Base-by-base conservation (phyloP, 2,329 filamentous ascomycete species). In the Penicillium sp. region DNA sequence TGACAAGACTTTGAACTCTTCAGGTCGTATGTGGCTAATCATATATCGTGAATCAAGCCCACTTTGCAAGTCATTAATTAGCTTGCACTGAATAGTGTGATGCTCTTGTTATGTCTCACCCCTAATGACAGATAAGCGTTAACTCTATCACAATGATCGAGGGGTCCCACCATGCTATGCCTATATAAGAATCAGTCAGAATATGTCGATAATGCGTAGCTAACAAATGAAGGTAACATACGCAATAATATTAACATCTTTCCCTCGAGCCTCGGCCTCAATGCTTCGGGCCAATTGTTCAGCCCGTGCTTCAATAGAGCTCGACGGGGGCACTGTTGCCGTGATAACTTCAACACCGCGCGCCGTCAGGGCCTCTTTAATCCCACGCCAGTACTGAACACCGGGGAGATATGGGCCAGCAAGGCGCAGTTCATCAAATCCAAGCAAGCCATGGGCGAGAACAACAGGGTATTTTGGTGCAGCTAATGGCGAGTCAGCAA, bases 1-100 rank as follows among this genome's bases (percentile, higher is more conserved):
- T 0, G 80, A 83, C 33, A 89, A 75, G 52, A 95, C 86, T 63
- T 87, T 88, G 56, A 95, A 87, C 44, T 83, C 79, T 3, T 71
- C 69, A 9, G 79, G 79, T 43, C 74, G 72, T 21, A 83, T 66
- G 37, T 69, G 73, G 52, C 77, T 81, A 57, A 84, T 80, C 78
- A 84, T 82, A 57, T 82, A 82, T 51, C 81, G 73, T 29, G 81
- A 75, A 61, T 84, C 81, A 44, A 84, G 75, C 8, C 81, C 81
- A 47, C 81, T 81, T 44, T 22, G 6, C 21, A 31, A 22, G 22
- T 6, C 12, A 44, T 55, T 53, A 57, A 44, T 55, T 54, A 58
- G 50, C 48, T 29, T 58, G 31, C 17, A n/a, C 44, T 19, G 4
- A 52, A 57, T 48, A 57, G 32, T 45, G 13, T 17, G 43, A 13